These are phyloP conservation scores for Leccinum incarnatum DNA, from an alignment of 768 basidiomycete species.

Conservation along the genomic window DNA sequence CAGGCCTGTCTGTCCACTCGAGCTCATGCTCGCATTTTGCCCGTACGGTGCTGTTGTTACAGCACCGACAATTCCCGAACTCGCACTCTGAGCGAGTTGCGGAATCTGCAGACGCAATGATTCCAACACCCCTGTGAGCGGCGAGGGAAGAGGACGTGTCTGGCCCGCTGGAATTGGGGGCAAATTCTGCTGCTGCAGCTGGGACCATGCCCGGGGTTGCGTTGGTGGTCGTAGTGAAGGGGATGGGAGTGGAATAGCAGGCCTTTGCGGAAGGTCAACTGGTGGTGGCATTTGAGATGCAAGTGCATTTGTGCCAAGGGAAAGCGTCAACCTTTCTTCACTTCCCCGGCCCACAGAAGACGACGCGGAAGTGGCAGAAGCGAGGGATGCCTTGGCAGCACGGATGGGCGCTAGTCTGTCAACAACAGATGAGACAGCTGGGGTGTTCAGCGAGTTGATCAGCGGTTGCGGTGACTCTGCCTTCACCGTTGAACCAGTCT, in stretches of 20 bases:
- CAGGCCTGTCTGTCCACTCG: not conserved
- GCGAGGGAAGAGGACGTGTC: not conserved
- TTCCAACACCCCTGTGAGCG: conserved; percentile 17
- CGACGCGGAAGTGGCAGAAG: conserved; percentile 4
- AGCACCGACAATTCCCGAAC: not conserved
- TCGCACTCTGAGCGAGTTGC: conserved; percentile 9
- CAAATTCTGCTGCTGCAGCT: conserved; percentile 1
- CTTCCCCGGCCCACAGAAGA: conserved; percentile 6
- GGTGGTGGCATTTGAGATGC: not conserved
- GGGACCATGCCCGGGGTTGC: not conserved
- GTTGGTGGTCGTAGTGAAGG: not conserved
- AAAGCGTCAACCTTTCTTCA: not conserved
- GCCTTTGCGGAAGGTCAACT: conserved; percentile 1
- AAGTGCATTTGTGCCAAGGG: not conserved
- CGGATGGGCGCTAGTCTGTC: conserved; percentile 35
- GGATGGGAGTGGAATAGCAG: not conserved
- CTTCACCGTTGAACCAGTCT: conserved; percentile 14
- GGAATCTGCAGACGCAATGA: conserved; percentile 16
- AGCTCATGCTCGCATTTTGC: not conserved
- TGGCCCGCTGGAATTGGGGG: not conserved
- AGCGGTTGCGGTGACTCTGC: conserved; percentile 18
- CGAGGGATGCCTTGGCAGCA: conserved; percentile 30
- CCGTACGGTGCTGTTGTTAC: not conserved
- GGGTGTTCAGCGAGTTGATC: conserved; percentile 8
- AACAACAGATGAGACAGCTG: not conserved